phyloP scores from a whole-genome alignment of 805 yeast genomes.

The Myxozyma geophila region DNA sequence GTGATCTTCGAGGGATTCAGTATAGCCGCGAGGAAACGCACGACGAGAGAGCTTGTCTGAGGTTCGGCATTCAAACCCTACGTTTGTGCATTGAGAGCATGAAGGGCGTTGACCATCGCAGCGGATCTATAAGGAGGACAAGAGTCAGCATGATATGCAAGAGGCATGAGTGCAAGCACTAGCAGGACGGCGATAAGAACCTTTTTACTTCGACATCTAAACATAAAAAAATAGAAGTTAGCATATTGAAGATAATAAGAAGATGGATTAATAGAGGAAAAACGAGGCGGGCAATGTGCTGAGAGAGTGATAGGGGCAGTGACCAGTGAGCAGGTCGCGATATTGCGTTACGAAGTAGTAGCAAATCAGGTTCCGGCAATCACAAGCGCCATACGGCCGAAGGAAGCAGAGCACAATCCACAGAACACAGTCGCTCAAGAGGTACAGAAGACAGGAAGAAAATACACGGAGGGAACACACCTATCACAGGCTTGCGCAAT shows the following conservation, averaged over 20 bases:
- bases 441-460: background rate
- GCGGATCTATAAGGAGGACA: conserved; percentile 44
- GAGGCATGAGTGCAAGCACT: background rate
- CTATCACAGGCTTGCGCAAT: conserved; percentile 93
- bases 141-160: conserved; percentile 4
- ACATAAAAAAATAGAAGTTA: conserved; percentile 11
- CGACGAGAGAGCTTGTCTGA: conserved; percentile 82
- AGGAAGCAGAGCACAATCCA: background rate
- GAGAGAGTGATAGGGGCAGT: background rate
- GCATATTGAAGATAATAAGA: background rate
- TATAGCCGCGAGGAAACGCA: conserved; percentile 90
- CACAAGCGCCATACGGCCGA: too few relatives aligned
- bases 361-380: background rate
- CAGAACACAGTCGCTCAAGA: too few relatives aligned
- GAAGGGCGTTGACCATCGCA: conserved; percentile 69
- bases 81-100: conserved; percentile 81
- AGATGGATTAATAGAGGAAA: background rate
- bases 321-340: background rate
- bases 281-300: background rate
- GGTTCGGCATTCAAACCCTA: conserved; percentile 87
- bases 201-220: conserved; percentile 35
- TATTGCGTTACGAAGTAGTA: background rate
- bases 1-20: conserved; percentile 85
- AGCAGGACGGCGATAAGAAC: conserved; percentile 7
- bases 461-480: conserved; percentile 49